Base-by-base conservation (phyloP, 1,139 yeast genomes). In the Nakaseomyces bracarensis region DNA sequence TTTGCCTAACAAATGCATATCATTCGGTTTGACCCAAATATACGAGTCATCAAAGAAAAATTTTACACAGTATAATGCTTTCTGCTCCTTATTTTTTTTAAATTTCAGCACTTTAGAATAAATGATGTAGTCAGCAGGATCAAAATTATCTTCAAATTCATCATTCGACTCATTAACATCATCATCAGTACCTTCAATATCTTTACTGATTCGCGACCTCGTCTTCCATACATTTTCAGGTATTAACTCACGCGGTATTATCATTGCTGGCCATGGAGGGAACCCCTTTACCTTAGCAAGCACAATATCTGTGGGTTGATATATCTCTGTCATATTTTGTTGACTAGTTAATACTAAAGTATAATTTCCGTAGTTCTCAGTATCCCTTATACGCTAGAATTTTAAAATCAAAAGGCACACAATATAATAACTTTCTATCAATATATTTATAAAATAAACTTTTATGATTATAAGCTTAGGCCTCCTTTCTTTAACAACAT, bases 261-360 rank as follows among this genome's bases (percentile, higher is more conserved):
- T 75, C 75, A 81, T 77, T 3, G 86, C 85, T 0, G 91, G 91
- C 91, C 91, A 82, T 36, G 84, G 79, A 6, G 89, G 82, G 55
- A 77, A 82, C 5, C 89, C 87, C 54, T 81, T 82, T 25, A 82
- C 79, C 57, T 82, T 82, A 5, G 87, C 86, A 30, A 82, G 67
- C 0, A 82, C 87, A 3, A 79, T 62, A 21, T 60, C 63, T 8
- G 62, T 56, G 8, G 64, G 64, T 40, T 59, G 63, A 36, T 48
- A 57, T 20, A 56, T 33, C 19, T 37, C 26, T 19, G 26, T 19
- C 39, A 37, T 37, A 8, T 14, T 28, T 14, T 28, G 8, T 4
- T 14, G 10, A 22, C 10, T 22, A 7, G n/a, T n/a, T n/a, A n/a
- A n/a, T n/a, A n/a, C n/a, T n/a, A n/a, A n/a, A n/a, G n/a, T n/a